Base-by-base conservation (phyloP, 1,284 basidiomycete species). In the Austroboletus novae-zelandiae region DNA sequence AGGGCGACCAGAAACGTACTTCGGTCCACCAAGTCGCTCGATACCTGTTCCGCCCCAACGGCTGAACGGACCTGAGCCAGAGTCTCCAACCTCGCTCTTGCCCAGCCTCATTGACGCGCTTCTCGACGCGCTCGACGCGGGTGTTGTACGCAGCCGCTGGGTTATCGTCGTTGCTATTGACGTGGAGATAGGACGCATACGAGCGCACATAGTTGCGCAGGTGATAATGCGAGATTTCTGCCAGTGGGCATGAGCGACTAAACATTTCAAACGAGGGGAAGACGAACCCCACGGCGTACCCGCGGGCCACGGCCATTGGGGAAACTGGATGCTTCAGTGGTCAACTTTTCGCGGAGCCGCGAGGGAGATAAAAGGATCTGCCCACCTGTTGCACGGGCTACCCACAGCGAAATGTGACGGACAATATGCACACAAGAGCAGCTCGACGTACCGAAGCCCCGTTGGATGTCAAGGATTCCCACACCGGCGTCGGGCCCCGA, bases 41-140 rank as follows among this genome's bases (percentile, higher is more conserved):
- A 6, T 62, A 57, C 2, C 69, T 54, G 6, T 75, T 76, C 9
- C 49, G 40, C 37, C 62, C 61, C 18, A 54, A 54, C 36, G 54
- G 48, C n/a, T 61, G 62, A 1, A 73, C 57, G 17, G 57, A 58
- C 57, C 68, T 72, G 23, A 68, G 56, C 41, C 66, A 71, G 30
- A 70, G 55, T 7, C 58, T 71, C 76, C 65, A 78, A 32, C 69
- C 72, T 40, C 53, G 60, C 25, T 69, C 61, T 30, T 61, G 44
- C 0, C 65, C 68, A 7, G 54, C 42, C 3, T 60, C 57, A 47
- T 66, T 62, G 23, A 68, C 56, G 4, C 61, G 60, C 51, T 78
- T 77, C 47, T 73, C 66, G 7, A 73, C 68, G 2, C 60, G 65
- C 53, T 79, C 77, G 0, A 80, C 76, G 0, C 77, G 72, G 0